Evolutionary conservation across 2,329 filamentous ascomycete species (phyloP).

Genomic region (Pseudopyricularia javanii): DNA sequence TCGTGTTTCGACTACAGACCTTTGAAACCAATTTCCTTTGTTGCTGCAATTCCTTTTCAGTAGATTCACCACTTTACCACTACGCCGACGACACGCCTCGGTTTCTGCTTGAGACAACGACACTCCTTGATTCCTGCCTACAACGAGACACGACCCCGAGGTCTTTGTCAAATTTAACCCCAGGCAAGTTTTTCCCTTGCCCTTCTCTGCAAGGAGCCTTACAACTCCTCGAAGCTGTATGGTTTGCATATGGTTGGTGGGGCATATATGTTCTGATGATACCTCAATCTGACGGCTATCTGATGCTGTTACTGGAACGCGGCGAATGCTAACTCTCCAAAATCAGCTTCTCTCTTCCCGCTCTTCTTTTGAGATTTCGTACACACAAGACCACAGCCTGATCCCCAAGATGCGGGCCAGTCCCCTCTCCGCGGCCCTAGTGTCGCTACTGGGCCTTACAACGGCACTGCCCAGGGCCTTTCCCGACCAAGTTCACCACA

Average conservation of each 20-base stretch:
- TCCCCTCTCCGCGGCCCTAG: neutral
- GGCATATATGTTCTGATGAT: too few species aligned
- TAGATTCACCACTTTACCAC: neutral
- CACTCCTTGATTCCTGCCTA: neutral
- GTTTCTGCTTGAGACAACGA: neutral
- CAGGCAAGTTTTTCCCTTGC: neutral
- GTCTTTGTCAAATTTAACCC: neutral
- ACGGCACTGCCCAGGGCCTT: neutral
- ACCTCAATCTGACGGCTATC: too few species aligned
- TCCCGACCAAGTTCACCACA: neutral
- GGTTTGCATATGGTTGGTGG: neutral
- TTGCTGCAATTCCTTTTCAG: neutral
- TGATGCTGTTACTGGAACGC: too few species aligned
- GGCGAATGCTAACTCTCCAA: too few species aligned
- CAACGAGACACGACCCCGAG: neutral
- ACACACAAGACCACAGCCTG: neutral
- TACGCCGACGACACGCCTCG: neutral
- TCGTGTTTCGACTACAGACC: neutral
- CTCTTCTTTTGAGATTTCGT: neutral
- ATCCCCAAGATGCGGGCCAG: neutral
- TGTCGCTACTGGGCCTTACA: neutral
- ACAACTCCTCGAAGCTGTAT: neutral
- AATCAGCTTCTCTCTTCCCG: too few species aligned
- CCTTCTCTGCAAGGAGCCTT: too few species aligned
- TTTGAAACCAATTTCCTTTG: neutral